These are phyloP conservation scores for Melampsora americana DNA, from an alignment of 1,284 basidiomycete genomes.

Conservation along the genomic window DNA sequence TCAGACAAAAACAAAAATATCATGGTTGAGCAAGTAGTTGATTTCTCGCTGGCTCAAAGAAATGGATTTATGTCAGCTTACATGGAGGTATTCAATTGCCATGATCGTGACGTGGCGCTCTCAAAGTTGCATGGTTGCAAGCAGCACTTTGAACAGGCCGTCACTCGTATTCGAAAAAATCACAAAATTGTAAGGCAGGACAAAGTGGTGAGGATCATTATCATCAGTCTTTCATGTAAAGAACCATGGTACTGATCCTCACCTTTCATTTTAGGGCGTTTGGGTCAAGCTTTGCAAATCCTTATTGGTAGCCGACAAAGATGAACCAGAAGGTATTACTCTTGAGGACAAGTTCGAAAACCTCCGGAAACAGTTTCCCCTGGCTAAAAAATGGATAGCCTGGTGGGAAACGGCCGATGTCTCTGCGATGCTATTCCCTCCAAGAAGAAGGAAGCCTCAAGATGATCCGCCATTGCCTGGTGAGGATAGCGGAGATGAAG, in stretches of 20 bases:
- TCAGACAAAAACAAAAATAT: too few species aligned
- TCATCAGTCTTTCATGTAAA: not conserved
- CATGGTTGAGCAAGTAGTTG: too few species aligned
- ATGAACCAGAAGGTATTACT: too few species aligned
- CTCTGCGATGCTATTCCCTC: not conserved
- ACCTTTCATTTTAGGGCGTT: too few species aligned
- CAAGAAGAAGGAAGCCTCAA: not conserved
- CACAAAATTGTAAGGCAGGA: not conserved
- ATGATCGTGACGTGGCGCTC: not conserved
- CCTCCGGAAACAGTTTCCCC: not conserved
- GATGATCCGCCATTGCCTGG: not conserved
- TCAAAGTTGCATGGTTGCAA: not conserved
- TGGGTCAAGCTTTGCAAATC: too few species aligned
- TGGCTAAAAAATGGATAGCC: not conserved
- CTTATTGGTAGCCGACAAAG: not conserved
- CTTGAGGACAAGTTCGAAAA: not conserved
- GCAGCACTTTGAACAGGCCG: too few species aligned
- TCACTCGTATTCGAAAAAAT: conserved; percentile 8
- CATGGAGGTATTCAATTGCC: conserved; percentile 9
- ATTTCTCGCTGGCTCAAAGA: too few species aligned
- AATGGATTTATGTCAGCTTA: not conserved
- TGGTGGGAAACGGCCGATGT: too few species aligned
- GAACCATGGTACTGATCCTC: not conserved
- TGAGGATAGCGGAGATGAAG: not conserved
- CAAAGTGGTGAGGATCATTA: too few species aligned